Evolutionary conservation across 306 rosid species (phyloP).

Genomic region (Cicer pinnatifidum): DNA sequence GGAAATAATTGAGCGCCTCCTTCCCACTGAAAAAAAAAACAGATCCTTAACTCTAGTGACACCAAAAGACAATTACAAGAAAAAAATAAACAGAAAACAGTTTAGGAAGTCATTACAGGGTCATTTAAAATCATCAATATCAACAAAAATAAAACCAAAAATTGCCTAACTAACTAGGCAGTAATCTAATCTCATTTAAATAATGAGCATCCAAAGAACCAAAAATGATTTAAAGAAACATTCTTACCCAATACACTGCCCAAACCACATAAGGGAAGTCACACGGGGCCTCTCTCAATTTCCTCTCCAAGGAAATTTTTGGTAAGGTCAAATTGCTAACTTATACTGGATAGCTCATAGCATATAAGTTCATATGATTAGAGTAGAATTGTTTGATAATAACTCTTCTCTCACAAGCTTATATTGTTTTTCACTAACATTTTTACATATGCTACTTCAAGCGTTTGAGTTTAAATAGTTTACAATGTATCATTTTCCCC

Average conservation of each 20-base stretch:
- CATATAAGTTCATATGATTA: too few species aligned
- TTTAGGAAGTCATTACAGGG: not conserved
- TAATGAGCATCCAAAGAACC: not conserved
- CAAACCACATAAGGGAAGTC: constrained; percentile 4
- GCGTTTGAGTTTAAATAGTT: too few species aligned
- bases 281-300: not conserved
- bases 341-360: too few species aligned
- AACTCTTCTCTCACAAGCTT: too few species aligned
- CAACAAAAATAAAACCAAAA: not conserved
- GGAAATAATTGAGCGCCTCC: constrained; percentile 87
- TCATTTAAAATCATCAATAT: not conserved
- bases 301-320: not conserved
- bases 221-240: not conserved
- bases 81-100: not conserved
- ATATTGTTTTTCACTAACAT: too few species aligned
- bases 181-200: not conserved
- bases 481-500: too few species aligned
- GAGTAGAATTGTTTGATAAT: too few species aligned
- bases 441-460: too few species aligned
- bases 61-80: constrained; percentile 6
- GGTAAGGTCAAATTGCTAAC: not conserved
- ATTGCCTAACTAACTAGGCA: not conserved
- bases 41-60: constrained; percentile 28
- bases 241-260: not conserved
- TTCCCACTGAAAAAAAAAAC: constrained; percentile 67